Conservation (phyloP, 2,329 filamentous ascomycete genomes). For the Cadophora sp. region DNA sequence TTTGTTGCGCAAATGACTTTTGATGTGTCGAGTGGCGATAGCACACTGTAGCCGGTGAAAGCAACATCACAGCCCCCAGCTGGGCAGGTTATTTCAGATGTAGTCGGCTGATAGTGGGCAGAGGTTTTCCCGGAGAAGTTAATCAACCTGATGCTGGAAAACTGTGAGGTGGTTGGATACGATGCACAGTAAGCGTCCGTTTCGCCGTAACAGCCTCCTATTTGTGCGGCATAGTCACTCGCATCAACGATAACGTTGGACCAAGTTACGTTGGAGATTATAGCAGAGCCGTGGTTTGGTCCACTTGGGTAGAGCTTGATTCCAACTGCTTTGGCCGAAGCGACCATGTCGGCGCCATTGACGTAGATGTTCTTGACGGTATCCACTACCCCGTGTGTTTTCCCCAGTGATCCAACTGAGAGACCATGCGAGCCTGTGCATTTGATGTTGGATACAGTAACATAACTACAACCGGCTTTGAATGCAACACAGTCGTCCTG, state of each 20-base stretch:
- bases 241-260: slow-evolving; percentile 8
- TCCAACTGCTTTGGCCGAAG: slow-evolving; percentile 18
- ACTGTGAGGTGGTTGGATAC: no score
- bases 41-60: no score
- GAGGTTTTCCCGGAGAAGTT: slow-evolving; percentile 12
- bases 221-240: slow-evolving; percentile 20
- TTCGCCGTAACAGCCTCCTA: slow-evolving; percentile 17
- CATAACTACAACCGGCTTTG: slow-evolving; percentile 12
- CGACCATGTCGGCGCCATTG: slow-evolving; percentile 12
- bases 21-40: neutral
- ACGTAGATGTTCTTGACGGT: neutral
- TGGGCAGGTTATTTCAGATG: slow-evolving; percentile 12
- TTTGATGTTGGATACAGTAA: no score
- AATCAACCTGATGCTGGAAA: slow-evolving; percentile 11
- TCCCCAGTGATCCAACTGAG: no score
- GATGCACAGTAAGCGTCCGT: slow-evolving; percentile 4
- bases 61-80: neutral
- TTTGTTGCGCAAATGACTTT: slow-evolving; percentile 11
- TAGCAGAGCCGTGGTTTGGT: slow-evolving; percentile 14
- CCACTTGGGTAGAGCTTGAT: slow-evolving; percentile 21
- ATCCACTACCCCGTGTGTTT: no score
- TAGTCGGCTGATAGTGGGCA: slow-evolving; percentile 5
- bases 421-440: no score
- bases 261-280: slow-evolving; percentile 18
- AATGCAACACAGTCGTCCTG: slow-evolving; percentile 16